phyloP scores from a whole-genome alignment of 2,329 filamentous ascomycete genomes.

The Beauveria bassiana region DNA sequence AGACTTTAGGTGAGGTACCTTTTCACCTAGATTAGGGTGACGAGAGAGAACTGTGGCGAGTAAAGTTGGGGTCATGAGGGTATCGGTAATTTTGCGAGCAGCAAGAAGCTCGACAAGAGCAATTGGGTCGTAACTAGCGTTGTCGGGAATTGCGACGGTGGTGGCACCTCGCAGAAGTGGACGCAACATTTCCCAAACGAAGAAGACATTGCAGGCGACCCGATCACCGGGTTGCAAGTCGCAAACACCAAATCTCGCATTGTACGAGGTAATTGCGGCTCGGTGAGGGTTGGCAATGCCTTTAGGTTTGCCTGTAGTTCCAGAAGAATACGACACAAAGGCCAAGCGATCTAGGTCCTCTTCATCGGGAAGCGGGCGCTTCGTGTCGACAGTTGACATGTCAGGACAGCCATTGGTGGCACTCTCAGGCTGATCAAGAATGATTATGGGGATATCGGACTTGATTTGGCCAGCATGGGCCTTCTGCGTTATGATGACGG shows the following conservation, averaged over 20 bases:
- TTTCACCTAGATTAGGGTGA: constrained; percentile 55
- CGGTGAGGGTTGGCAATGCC: constrained; percentile 74
- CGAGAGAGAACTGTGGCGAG: constrained; percentile 66
- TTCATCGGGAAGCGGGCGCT: constrained; percentile 48
- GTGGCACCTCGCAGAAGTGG: constrained; percentile 70
- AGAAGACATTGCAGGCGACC: constrained; percentile 84
- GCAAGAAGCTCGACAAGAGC: constrained; percentile 64
- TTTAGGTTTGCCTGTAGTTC: constrained; percentile 72
- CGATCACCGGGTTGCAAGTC: constrained; percentile 65
- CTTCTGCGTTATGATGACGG: constrained; percentile 60
- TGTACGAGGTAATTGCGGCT: constrained; percentile 66
- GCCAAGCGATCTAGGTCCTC: constrained; percentile 66
- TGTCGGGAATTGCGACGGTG: constrained; percentile 66
- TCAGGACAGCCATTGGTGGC: constrained; percentile 19
- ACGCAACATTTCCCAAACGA: constrained; percentile 77
- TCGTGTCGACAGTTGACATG: constrained; percentile 27
- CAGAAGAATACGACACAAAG: constrained; percentile 76
- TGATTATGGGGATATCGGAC: constrained; percentile 53
- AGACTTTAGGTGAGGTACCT: constrained; percentile 58
- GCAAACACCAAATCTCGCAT: constrained; percentile 61
- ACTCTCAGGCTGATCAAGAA: constrained; percentile 46
- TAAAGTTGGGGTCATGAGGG: constrained; percentile 75
- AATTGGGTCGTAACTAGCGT: constrained; percentile 68
- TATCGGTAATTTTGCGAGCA: constrained; percentile 63
- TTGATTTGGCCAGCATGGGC: constrained; percentile 60